phyloP scores from a whole-genome alignment of 2,329 filamentous ascomycete genomes.

The Escovopsis sp. region DNA sequence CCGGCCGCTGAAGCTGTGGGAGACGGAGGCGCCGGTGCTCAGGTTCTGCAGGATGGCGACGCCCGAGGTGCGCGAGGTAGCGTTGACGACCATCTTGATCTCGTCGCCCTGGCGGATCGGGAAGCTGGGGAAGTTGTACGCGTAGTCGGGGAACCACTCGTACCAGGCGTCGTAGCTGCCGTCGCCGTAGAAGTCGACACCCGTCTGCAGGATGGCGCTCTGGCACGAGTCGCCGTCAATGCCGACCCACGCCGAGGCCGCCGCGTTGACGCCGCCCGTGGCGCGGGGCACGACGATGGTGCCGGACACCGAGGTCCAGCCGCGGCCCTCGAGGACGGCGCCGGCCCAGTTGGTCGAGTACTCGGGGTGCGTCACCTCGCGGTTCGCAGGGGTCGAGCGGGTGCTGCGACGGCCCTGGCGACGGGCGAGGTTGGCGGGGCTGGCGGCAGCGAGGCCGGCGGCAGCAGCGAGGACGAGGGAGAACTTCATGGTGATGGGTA shows the following conservation, averaged over 20 bases:
- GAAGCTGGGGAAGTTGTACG: constrained; percentile 23
- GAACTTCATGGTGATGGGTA: constrained; percentile 7
- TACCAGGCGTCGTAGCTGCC: constrained; percentile 30
- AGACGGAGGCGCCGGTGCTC: constrained; percentile 34
- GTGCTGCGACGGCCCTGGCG: constrained; percentile 2
- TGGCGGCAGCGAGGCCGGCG: constrained; percentile 7
- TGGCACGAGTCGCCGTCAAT: constrained; percentile 31
- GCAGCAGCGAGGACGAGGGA: constrained; percentile 6
- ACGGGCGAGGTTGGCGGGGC: background rate
- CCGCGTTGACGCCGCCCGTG: constrained; percentile 6
- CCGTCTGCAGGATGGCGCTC: constrained; percentile 26
- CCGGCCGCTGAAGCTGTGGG: constrained; percentile 36
- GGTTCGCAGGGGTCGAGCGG: constrained; percentile 8
- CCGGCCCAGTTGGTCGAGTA: constrained; percentile 18
- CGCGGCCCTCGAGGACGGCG: constrained; percentile 13
- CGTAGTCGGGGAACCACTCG: constrained; percentile 30
- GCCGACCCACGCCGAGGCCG: constrained; percentile 28
- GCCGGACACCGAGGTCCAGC: constrained; percentile 14
- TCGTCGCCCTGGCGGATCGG: constrained; percentile 16
- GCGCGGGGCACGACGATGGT: constrained; percentile 16
- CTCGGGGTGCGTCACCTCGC: constrained; percentile 7
- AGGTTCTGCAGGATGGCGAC: constrained; percentile 28
- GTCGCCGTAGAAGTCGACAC: constrained; percentile 23
- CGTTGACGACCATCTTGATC: constrained; percentile 17
- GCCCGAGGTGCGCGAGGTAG: constrained; percentile 11